Evolutionary conservation across 2,329 filamentous ascomycete species (phyloP).

Genomic region (Trichophyton verrucosum): DNA sequence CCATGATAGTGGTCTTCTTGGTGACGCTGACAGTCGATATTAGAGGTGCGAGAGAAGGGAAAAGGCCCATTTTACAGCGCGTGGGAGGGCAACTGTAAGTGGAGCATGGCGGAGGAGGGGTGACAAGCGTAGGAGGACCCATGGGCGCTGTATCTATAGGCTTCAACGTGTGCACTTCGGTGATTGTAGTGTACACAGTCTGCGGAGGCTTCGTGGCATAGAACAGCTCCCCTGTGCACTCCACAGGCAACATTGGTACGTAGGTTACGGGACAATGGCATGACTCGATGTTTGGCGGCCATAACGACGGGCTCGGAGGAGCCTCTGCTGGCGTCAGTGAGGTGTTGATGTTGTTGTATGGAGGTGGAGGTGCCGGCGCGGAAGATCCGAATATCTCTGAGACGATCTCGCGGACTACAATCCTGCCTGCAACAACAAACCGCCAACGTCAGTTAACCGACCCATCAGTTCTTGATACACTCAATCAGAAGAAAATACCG

Average conservation of each 20-base stretch:
- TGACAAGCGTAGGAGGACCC: constrained; percentile 5
- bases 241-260: background rate
- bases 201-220: background rate
- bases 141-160: background rate
- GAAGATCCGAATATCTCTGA: background rate
- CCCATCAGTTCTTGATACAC: background rate
- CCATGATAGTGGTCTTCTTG: constrained; percentile 11
- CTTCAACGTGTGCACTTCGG: constrained; percentile 6
- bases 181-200: constrained; percentile 8
- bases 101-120: constrained; percentile 8
- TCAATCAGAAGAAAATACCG: background rate
- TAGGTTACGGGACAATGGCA: background rate
- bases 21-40: constrained; percentile 7
- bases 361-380: background rate
- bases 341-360: background rate
- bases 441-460: background rate
- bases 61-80: background rate
- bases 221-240: background rate
- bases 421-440: background rate
- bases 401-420: background rate
- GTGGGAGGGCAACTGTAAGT: constrained; percentile 3
- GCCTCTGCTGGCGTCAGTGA: background rate
- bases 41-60: background rate
- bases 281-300: background rate
- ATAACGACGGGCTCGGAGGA: background rate